Conservation (phyloP, 2,329 filamentous ascomycete genomes). For the Coniochaeta hoffmannii region DNA sequence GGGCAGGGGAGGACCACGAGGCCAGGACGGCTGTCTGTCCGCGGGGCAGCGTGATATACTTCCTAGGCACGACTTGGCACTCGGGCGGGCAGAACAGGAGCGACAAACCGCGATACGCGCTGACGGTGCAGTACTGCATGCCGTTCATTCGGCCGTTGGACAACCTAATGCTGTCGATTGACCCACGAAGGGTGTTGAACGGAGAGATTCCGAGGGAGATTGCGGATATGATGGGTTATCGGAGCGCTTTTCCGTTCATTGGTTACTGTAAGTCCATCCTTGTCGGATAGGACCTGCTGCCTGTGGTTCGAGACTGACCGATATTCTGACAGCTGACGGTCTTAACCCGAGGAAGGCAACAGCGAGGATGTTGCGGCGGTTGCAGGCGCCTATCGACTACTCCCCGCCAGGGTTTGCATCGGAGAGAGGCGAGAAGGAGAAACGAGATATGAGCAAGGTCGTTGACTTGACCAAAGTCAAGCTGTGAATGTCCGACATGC, state of each 20-base stretch:
- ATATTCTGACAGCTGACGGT: not conserved
- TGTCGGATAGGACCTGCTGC: not conserved
- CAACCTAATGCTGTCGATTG: constrained; percentile 27
- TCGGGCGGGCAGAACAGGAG: constrained; percentile 22
- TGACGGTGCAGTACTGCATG: constrained; percentile 33
- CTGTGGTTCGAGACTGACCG: not conserved
- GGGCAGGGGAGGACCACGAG: constrained; percentile 17
- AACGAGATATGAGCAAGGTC: not conserved
- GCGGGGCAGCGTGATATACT: constrained; percentile 26
- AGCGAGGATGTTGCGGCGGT: constrained; percentile 2
- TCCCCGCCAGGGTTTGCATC: constrained; percentile 1
- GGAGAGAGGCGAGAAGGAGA: constrained; percentile 2
- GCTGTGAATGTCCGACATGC: not conserved
- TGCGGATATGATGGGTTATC: constrained; percentile 8
- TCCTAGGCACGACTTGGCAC: constrained; percentile 28
- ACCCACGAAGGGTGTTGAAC: constrained; percentile 8
- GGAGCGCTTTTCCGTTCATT: constrained; percentile 8
- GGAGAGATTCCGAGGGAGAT: constrained; percentile 9
- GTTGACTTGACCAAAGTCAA: not conserved
- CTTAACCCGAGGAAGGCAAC: constrained; percentile 1
- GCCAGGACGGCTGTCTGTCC: constrained; percentile 25
- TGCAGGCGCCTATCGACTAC: not conserved
- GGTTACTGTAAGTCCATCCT: constrained; percentile 1
- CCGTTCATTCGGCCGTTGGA: constrained; percentile 30
- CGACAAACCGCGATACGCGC: constrained; percentile 19